These are phyloP conservation scores for Fusarium sp. DNA, from an alignment of 2,329 filamentous ascomycete species.

Conservation along the genomic window DNA sequence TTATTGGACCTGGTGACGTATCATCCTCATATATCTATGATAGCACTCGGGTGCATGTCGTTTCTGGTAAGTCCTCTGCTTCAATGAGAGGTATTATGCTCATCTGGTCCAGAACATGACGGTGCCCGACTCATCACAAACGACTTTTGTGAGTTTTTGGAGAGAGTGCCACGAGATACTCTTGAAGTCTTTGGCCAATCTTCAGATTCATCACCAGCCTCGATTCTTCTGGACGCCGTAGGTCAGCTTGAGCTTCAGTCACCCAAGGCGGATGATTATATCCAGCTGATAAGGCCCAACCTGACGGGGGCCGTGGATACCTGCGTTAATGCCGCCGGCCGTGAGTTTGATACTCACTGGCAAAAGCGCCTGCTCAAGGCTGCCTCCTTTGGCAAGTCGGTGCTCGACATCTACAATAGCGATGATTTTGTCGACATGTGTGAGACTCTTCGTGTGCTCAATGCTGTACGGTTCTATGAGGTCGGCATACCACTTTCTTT, in stretches of 20 bases:
- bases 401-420: constrained; percentile 96
- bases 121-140: constrained; percentile 93
- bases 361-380: constrained; percentile 97
- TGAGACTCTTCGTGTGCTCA: constrained; percentile 90
- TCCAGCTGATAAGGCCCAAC: constrained; percentile 89
- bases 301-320: constrained; percentile 93
- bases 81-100: not conserved
- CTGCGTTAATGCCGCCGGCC: constrained; percentile 91
- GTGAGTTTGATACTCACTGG: constrained; percentile 91
- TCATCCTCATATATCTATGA: constrained; percentile 88
- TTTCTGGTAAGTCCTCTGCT: constrained; percentile 70
- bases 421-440: constrained; percentile 99
- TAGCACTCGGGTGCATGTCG: constrained; percentile 85
- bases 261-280: constrained; percentile 97
- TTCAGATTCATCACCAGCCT: constrained; percentile 88
- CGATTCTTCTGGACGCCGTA: constrained; percentile 92
- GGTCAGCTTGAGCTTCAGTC: constrained; percentile 93
- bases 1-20: constrained; percentile 86
- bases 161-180: constrained; percentile 88
- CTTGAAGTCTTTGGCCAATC: constrained; percentile 91
- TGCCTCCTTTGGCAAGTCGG: constrained; percentile 97
- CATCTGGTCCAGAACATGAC: constrained; percentile 68
- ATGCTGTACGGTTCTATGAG: constrained; percentile 91
- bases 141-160: constrained; percentile 96
- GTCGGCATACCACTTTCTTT: constrained; percentile 91